phyloP scores from a whole-genome alignment of 306 rosid genomes.

The Casuarina glauca region DNA sequence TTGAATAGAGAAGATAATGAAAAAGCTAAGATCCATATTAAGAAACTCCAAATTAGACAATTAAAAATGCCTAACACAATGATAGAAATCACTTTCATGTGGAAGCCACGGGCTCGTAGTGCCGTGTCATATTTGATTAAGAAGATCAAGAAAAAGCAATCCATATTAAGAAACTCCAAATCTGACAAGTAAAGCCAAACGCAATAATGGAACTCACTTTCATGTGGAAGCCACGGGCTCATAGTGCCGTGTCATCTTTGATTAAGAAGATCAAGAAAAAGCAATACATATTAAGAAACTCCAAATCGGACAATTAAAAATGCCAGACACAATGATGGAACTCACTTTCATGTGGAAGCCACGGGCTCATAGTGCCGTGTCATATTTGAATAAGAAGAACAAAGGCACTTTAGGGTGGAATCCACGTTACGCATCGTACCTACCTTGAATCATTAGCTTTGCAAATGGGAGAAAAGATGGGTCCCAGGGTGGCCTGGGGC shows the following conservation, averaged over 20 bases:
- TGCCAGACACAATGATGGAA: neutral
- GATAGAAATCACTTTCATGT: slow-evolving; percentile 18
- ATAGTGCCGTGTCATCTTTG: neutral
- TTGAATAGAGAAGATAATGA: too few relatives aligned
- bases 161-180: neutral
- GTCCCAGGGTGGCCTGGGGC: neutral
- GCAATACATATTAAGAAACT: neutral
- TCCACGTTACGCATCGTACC: slow-evolving; percentile 16
- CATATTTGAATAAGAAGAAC: slow-evolving; percentile 10
- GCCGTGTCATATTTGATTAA: too few relatives aligned
- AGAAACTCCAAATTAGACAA: neutral
- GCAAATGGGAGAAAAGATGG: neutral
- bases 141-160: neutral
- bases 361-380: neutral
- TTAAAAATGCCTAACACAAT: neutral
- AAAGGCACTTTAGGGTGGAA: slow-evolving; percentile 39
- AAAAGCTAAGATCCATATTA: neutral
- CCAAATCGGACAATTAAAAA: neutral
- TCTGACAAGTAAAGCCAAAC: neutral
- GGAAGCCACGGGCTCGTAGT: slow-evolving; percentile 16
- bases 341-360: slow-evolving; percentile 28
- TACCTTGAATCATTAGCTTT: neutral
- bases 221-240: slow-evolving; percentile 25
- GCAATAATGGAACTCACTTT: slow-evolving; percentile 13
- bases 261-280: slow-evolving; percentile 1